Conservation (phyloP, 768 basidiomycete species). For the Naganishia kalamii region DNA sequence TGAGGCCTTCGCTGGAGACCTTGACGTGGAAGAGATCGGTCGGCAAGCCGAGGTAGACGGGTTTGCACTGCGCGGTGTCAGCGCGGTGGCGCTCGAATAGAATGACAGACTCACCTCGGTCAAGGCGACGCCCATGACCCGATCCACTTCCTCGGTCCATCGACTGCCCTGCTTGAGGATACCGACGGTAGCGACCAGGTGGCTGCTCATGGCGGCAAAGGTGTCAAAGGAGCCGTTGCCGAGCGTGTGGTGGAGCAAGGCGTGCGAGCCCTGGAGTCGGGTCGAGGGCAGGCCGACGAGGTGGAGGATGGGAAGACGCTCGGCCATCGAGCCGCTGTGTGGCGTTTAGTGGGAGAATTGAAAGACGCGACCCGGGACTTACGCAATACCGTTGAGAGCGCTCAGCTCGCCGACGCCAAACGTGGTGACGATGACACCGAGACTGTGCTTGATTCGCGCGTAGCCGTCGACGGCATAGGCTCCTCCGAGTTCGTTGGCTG, state of each 20-base stretch:
- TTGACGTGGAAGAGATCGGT: conserved; percentile 69
- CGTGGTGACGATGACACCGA: conserved; percentile 53
- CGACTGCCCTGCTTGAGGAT: conserved; percentile 54
- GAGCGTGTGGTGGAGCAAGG: conserved; percentile 80
- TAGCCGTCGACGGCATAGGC: conserved; percentile 91
- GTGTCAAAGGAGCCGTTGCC: conserved; percentile 79
- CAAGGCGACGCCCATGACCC: conserved; percentile 57
- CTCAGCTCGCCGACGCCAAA: conserved; percentile 93
- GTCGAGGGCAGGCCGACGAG: conserved; percentile 78
- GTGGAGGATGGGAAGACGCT: conserved; percentile 84
- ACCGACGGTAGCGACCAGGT: conserved; percentile 67
- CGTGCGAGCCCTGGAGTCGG: conserved; percentile 57
- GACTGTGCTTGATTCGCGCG: conserved; percentile 68
- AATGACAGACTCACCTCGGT: conserved; percentile 22
- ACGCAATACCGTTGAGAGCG: conserved; percentile 71
- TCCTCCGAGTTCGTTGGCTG: conserved; percentile 75
- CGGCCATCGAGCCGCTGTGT: conserved; percentile 59
- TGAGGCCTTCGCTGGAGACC: conserved; percentile 61
- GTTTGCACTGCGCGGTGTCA: conserved; percentile 57
- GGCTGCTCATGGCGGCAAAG: conserved; percentile 66
- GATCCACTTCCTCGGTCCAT: conserved; percentile 64
- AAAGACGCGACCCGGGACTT: conserved; percentile 29
- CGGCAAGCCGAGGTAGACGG: conserved; percentile 79
- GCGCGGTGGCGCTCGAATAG: neutral
- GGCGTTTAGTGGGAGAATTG: conserved; percentile 66